Base-by-base conservation (phyloP, 352 stramenopile species). In the Phytophthora sp. region DNA sequence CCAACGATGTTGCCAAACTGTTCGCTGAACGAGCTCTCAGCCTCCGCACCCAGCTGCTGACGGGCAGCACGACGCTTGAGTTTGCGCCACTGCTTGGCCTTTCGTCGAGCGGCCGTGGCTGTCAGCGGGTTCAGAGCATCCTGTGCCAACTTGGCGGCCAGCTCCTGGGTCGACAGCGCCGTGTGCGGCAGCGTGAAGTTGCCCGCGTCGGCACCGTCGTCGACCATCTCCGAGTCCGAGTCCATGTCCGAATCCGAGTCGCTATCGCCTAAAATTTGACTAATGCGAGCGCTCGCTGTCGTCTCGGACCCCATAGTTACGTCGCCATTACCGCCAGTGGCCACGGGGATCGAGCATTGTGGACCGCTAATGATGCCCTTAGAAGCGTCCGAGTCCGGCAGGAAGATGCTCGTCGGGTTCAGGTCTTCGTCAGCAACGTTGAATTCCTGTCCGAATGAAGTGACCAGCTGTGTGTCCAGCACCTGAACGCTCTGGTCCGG, bases 1-100 rank as follows among this genome's bases (percentile, higher is more conserved):
- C 84, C 71, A 20, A 78, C 71, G 29, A 89, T 71, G 66, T 57
- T 85, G 50, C 53, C 62, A 38, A 93, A 83, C 38, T 90, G 76
- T 35, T 73, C 71, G 56, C 82, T 88, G 56, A 93, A 79, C 35
- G 74, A 78, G 33, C 42, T 75, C 72, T 91, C 85, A 6, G 75
- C 68, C 5, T 75, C 73, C 0, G 69, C 53, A 41, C 79, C 76
- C n/a, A 91, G 72, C 36, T 90, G 79, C 54, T 89, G 80, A 2
- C 76, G 72, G 21, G 77, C 77, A n/a, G 79, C 76, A 23, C 80
- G 80, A 5, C 84, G 80, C 59, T 93, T 93, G 21, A 90, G 78
- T 57, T 93, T 93, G 38, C 84, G 80, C 82, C 80, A 87, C 35
- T 85, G 74, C 54, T 93, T 93, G 26, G 84, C 84, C 49, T 87